phyloP scores from a whole-genome alignment of 441 rosid species.

The Gossypium schwendimanii region DNA sequence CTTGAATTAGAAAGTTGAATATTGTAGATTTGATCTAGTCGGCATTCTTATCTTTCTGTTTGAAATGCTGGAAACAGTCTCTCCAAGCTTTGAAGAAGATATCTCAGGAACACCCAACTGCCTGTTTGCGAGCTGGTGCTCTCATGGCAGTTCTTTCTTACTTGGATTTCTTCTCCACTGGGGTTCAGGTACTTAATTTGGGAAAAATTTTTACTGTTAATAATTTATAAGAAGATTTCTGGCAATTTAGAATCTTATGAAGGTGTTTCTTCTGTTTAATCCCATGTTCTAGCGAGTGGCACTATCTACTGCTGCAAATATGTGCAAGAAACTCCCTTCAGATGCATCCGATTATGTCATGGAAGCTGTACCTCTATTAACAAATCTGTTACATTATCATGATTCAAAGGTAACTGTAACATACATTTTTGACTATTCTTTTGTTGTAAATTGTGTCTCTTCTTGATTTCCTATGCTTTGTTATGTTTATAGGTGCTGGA shows the following conservation, averaged over 20 bases:
- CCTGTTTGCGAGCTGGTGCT: slow-evolving; percentile 97
- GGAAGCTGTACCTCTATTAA: slow-evolving; percentile 98
- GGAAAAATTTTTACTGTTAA: background rate
- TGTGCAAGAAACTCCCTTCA: slow-evolving; percentile 99
- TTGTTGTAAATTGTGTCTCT: background rate
- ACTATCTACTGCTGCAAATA: slow-evolving; percentile 96
- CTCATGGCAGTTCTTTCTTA: slow-evolving; percentile 99
- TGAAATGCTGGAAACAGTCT: slow-evolving; percentile 49
- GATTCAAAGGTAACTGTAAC: slow-evolving; percentile 68
- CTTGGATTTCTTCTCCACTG: slow-evolving; percentile 97
- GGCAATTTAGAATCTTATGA: slow-evolving; percentile 5
- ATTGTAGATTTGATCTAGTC: background rate
- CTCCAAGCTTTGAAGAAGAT: slow-evolving; percentile 98
- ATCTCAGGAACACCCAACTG: slow-evolving; percentile 99
- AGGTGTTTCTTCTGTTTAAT: slow-evolving; percentile 8
- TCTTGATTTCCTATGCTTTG: slow-evolving; percentile 10
- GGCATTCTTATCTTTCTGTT: background rate
- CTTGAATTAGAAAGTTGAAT: background rate
- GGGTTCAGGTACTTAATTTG: slow-evolving; percentile 69
- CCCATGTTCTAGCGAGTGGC: slow-evolving; percentile 72
- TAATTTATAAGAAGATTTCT: background rate
- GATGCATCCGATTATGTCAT: slow-evolving; percentile 99
- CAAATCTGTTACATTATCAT: slow-evolving; percentile 94
- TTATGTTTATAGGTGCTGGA: slow-evolving; percentile 74
- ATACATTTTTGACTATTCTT: background rate